Percentiles rank a stretch among this genome's conserved stretches.
phyloP scores from a whole-genome alignment of 495 filamentous ascomycete species.

The Bryoglossum gracile region DNA sequence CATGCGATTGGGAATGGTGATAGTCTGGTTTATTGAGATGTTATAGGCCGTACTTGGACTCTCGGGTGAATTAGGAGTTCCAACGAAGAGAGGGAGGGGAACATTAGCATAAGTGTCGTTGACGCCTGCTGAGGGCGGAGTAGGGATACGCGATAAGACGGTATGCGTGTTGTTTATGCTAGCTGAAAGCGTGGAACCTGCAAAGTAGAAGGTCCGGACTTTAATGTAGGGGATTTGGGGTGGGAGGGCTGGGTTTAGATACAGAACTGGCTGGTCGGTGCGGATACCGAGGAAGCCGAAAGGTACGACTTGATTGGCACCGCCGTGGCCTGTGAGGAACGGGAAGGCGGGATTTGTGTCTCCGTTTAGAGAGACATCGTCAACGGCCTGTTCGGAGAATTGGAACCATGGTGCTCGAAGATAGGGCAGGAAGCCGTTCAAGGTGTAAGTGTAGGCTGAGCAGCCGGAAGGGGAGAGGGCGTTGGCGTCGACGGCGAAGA shows the following conservation, averaged over 20 bases:
- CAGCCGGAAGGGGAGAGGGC: conserved; percentile 47
- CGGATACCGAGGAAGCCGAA: conserved; percentile 49
- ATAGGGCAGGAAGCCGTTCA: conserved; percentile 46
- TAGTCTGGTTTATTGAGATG: conserved; percentile 41
- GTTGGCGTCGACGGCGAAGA: conserved; percentile 48
- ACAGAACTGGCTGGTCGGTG: conserved; percentile 40
- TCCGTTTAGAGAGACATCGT: conserved; percentile 56
- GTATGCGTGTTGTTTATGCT: conserved; percentile 60
- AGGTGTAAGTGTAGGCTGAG: conserved; percentile 47
- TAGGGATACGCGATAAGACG: conserved; percentile 43
- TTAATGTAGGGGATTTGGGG: conserved; percentile 50
- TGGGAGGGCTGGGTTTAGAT: conserved; percentile 47
- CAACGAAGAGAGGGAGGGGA: conserved; percentile 46
- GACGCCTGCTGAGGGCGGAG: conserved; percentile 33
- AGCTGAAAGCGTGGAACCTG: conserved; percentile 56
- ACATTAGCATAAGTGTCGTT: conserved; percentile 33
- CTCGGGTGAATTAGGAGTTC: conserved; percentile 24
- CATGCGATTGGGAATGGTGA: conserved; percentile 53
- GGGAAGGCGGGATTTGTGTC: conserved; percentile 52
- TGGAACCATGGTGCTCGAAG: conserved; percentile 50
- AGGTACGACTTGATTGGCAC: conserved; percentile 44
- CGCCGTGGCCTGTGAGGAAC: conserved; percentile 53
- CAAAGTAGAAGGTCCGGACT: conserved; percentile 65
- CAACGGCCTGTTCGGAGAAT: conserved; percentile 63
- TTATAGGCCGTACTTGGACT: conserved; percentile 32